phyloP scores from a whole-genome alignment of 192 early-diverging fungal species.

The Rhizoclosmatium globosum region DNA sequence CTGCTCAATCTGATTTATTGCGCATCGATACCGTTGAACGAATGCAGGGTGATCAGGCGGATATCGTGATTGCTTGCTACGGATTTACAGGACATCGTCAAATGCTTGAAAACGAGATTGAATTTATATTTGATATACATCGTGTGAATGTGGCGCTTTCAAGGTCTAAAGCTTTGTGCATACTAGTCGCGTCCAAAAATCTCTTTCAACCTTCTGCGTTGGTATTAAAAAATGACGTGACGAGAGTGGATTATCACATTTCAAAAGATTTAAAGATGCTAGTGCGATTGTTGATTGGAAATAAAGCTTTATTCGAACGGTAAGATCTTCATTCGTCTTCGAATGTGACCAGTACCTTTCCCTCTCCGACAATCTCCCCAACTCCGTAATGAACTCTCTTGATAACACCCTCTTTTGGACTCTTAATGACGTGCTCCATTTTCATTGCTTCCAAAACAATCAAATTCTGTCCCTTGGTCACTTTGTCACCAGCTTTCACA shows the following conservation, averaged over 20 bases:
- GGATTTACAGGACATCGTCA: constrained; percentile 41
- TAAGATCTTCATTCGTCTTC: constrained; percentile 34
- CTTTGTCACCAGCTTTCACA: constrained; percentile 76
- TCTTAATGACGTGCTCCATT: constrained; percentile 96
- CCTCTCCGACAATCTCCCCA: constrained; percentile 89
- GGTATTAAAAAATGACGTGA: constrained; percentile 5
- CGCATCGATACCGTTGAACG: constrained; percentile 51
- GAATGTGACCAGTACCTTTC: constrained; percentile 82
- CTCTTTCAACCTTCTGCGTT: constrained; percentile 31
- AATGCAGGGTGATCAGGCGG: constrained; percentile 53
- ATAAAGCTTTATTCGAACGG: no score
- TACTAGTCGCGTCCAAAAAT: constrained; percentile 34
- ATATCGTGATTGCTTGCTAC: constrained; percentile 70
- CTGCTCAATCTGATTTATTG: background rate
- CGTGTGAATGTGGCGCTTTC: constrained; percentile 53
- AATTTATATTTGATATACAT: constrained; percentile 40
- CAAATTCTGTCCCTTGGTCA: constrained; percentile 82
- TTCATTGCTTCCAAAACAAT: constrained; percentile 98
- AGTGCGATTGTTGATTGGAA: background rate
- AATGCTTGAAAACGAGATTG: constrained; percentile 45
- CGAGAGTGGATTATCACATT: background rate
- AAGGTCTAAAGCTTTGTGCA: constrained; percentile 39
- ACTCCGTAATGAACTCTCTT: constrained; percentile 80
- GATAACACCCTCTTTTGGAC: constrained; percentile 77
- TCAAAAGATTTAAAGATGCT: background rate